A percentile compares a stretch with the other conserved stretches of the same genome.
Evolutionary conservation across 2,329 filamentous ascomycete species (phyloP).

Genomic region (Aureobasidium sp.): DNA sequence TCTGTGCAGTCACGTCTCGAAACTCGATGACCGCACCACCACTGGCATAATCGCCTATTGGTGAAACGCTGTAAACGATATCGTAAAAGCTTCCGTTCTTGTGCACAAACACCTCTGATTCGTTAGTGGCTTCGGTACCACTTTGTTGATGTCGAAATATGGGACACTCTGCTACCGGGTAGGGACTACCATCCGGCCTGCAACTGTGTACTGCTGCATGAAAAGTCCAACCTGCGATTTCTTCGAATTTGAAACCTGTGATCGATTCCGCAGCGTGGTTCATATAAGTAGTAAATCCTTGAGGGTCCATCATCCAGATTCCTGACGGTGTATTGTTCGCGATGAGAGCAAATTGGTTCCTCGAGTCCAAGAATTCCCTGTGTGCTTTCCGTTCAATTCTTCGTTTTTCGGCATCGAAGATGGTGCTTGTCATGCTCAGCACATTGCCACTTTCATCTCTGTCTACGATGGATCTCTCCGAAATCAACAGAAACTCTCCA

Average conservation of each 20-base stretch:
- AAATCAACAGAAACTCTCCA: background rate
- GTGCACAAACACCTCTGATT: constrained; percentile 12
- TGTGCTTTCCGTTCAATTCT: constrained; percentile 4
- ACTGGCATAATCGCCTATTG: constrained; percentile 11
- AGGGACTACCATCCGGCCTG: constrained; percentile 10
- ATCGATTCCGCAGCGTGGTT: constrained; percentile 11
- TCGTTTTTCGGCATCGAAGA: constrained; percentile 10
- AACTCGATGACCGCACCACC: constrained; percentile 13
- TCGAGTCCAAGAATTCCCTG: constrained; percentile 1
- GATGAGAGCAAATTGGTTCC: constrained; percentile 7
- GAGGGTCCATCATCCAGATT: constrained; percentile 13
- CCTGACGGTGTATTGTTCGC: constrained; percentile 12
- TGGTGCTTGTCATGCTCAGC: constrained; percentile 2
- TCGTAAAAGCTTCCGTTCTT: constrained; percentile 13
- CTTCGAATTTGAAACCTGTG: constrained; percentile 11
- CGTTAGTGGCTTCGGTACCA: constrained; percentile 8
- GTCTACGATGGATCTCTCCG: background rate
- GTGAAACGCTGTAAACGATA: constrained; percentile 13
- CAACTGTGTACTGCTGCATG: constrained; percentile 12
- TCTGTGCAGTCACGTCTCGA: constrained; percentile 10
- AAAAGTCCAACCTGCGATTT: constrained; percentile 13
- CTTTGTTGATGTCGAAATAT: constrained; percentile 11
- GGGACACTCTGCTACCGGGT: constrained; percentile 11
- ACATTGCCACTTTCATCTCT: constrained; percentile 9
- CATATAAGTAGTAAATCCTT: constrained; percentile 11